These are phyloP conservation scores for Nannizzia gypsea DNA, from an alignment of 2,329 filamentous ascomycete species.

Conservation along the genomic window DNA sequence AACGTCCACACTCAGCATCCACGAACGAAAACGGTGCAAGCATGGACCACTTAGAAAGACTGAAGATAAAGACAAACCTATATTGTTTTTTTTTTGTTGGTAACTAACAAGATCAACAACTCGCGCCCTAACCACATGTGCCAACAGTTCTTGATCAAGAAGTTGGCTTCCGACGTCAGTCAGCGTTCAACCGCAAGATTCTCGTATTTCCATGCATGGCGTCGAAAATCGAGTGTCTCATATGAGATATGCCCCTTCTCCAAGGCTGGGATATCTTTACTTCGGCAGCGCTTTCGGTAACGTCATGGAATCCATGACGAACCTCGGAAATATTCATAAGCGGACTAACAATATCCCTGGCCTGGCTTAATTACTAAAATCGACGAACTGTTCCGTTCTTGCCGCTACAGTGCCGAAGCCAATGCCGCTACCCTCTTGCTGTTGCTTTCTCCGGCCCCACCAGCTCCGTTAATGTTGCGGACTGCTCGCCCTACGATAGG, in stretches of 20 bases:
- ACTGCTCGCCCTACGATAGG: not conserved
- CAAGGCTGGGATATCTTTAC: not conserved
- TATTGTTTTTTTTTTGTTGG: not conserved
- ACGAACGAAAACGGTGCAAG: not conserved
- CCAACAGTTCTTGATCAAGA: not conserved
- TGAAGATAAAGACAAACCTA: too few species aligned
- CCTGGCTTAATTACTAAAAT: not conserved
- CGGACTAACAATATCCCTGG: not conserved
- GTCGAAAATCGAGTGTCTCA: not conserved
- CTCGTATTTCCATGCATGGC: not conserved
- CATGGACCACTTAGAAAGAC: not conserved
- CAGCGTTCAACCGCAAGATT: not conserved
- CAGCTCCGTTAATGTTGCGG: not conserved
- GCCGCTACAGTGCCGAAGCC: not conserved
- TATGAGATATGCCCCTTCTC: not conserved
- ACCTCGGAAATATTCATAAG: not conserved
- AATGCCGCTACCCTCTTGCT: not conserved
- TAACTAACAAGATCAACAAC: not conserved
- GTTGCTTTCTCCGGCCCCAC: not conserved
- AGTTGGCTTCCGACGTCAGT: not conserved
- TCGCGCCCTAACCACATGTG: not conserved
- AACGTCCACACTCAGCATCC: not conserved
- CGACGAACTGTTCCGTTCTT: not conserved
- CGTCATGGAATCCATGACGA: not conserved
- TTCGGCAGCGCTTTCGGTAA: not conserved